Evolutionary conservation across 2,329 filamentous ascomycete species (phyloP), one percentile per base, ranked within the genome.

Genomic region (Penicillium sp.): DNA sequence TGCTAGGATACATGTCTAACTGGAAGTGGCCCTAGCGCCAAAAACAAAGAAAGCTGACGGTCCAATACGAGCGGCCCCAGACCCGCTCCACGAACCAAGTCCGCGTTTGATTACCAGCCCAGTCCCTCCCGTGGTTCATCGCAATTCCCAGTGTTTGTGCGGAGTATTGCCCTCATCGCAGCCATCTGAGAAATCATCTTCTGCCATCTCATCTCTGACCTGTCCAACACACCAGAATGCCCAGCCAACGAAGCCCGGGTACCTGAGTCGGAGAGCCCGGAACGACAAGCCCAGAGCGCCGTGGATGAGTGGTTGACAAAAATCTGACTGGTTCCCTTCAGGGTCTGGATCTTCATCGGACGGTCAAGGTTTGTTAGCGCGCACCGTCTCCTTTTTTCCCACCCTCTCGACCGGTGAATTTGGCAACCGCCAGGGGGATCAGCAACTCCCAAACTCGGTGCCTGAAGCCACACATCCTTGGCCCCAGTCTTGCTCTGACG

Each of bases 171-270:
- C 15, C 13, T 35, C 15, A 8, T 41, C 35, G 35, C 11, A 17
- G 35, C 8, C 15, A 15, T 41, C 44, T 30, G 26, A 17, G 26
- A 19, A 45, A 54, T 21, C 23, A 48, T 15, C 41, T 11, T n/a
- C 31, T 60, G 61, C 47, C 44, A 54, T 61, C 48, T 58, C 57
- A 63, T 61, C 58, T 52, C 56, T 45, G 45, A 60, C 52, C 38
- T 57, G 60, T 61, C 60, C 48, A 58, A 45, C 48, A 26, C 58
- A 55, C 30, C 45, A 21, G 49, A 50, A 35, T 7, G 15, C 23
- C 8, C 13, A 49, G 47, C 58, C 26, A 29, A 26, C 35, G 35
- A 41, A 41, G 35, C 35, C 35, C 45, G 26, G 53, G 58, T 57
- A 51, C 54, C 54, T 58, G 54, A 54, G 50, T 41, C 49, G 54